Evolutionary conservation across 2,329 filamentous ascomycete species (phyloP).

Genomic region (Xylariomycetidae sp.): DNA sequence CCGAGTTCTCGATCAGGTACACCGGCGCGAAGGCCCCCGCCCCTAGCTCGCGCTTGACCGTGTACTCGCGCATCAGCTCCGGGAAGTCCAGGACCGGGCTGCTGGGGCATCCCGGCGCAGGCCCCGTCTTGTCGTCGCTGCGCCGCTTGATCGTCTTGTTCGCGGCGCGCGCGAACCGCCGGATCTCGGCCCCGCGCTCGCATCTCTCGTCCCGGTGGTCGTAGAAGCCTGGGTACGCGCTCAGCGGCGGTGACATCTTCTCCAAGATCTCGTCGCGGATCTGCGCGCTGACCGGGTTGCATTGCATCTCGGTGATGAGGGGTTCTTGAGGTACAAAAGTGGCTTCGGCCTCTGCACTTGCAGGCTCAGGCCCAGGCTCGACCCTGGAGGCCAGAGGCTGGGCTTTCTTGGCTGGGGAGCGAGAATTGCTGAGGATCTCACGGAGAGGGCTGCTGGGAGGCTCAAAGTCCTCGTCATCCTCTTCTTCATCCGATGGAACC

Average conservation of each 20-base stretch:
- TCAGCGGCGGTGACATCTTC: slow-evolving; percentile 66
- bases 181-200: slow-evolving; percentile 68
- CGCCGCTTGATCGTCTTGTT: slow-evolving; percentile 46
- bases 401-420: slow-evolving; percentile 40
- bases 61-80: slow-evolving; percentile 62
- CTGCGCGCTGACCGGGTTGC: slow-evolving; percentile 80
- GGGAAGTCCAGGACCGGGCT: slow-evolving; percentile 64
- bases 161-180: slow-evolving; percentile 68
- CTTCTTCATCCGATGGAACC: slow-evolving; percentile 24
- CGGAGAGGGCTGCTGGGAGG: slow-evolving; percentile 64
- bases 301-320: slow-evolving; percentile 75
- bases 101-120: slow-evolving; percentile 47
- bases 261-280: slow-evolving; percentile 70
- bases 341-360: not conserved
- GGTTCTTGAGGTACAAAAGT: slow-evolving; percentile 49
- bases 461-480: slow-evolving; percentile 31
- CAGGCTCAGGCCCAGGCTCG: too few species aligned
- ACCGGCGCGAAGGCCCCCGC: slow-evolving; percentile 94
- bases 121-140: slow-evolving; percentile 55
- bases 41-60: slow-evolving; percentile 77
- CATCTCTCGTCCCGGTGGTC: slow-evolving; percentile 61
- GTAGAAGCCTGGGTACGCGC: slow-evolving; percentile 71
- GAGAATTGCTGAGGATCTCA: slow-evolving; percentile 51
- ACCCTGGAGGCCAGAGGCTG: slow-evolving; percentile 41
- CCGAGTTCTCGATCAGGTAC: slow-evolving; percentile 78